These are phyloP conservation scores for Skeletonema tropicum DNA, from an alignment of 108 stramenopile species.

Conservation along the genomic window DNA sequence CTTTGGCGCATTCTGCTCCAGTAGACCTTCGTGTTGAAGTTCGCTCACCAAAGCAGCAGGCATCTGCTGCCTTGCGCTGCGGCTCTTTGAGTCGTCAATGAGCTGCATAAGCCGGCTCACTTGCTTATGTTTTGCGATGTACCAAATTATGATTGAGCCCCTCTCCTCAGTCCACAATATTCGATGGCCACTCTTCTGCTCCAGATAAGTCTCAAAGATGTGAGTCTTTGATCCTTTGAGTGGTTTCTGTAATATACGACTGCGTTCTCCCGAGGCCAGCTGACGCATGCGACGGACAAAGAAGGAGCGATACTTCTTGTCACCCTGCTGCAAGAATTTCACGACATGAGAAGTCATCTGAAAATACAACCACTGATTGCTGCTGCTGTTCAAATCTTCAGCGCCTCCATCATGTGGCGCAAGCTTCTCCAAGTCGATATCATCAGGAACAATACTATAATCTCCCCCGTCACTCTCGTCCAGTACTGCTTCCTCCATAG, in stretches of 20 bases:
- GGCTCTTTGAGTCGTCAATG: conserved; percentile 55
- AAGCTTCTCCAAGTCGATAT: background rate
- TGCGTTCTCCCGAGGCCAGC: conserved; percentile 50
- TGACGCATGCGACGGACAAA: conserved; percentile 52
- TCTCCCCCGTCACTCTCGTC: background rate
- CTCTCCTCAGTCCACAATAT: conserved; percentile 58
- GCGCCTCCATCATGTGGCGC: background rate
- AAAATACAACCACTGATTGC: background rate
- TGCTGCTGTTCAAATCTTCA: background rate
- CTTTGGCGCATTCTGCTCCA: background rate
- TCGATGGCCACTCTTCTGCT: conserved; percentile 54
- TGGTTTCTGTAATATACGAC: conserved; percentile 48
- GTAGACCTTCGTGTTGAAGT: background rate
- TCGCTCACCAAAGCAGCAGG: conserved; percentile 3
- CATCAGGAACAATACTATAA: background rate
- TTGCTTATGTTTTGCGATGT: conserved; percentile 53
- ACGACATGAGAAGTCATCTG: conserved; percentile 35
- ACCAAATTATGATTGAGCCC: conserved; percentile 39
- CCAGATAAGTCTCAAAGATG: conserved; percentile 62
- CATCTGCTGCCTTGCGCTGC: conserved; percentile 36
- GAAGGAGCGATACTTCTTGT: conserved; percentile 45
- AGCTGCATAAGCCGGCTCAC: conserved; percentile 55
- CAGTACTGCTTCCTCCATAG: conserved; percentile 3
- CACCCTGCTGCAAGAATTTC: conserved; percentile 49
- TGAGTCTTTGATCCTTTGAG: conserved; percentile 49